Percentiles rank a stretch among this genome's conserved stretches.
Evolutionary conservation across 2,329 filamentous ascomycete genomes (phyloP).

Genomic region (Verticillium albo-atrum): DNA sequence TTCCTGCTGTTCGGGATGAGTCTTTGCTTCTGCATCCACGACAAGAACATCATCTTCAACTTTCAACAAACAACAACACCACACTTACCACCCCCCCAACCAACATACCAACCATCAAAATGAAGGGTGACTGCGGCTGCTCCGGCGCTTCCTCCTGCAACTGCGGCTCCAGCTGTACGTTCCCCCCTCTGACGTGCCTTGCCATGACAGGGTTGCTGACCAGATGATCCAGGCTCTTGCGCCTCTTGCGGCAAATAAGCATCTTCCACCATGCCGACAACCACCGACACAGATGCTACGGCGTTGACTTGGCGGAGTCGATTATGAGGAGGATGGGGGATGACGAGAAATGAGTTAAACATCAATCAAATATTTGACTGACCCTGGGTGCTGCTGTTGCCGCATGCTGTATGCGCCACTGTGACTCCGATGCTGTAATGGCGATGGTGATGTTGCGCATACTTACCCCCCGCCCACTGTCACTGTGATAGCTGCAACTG

Average conservation of each 20-base stretch:
- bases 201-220: background rate
- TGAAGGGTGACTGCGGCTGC: constrained; percentile 18
- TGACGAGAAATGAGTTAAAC: background rate
- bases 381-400: background rate
- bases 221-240: constrained; percentile 1
- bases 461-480: too few species aligned
- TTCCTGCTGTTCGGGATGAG: background rate
- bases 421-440: background rate
- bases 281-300: background rate
- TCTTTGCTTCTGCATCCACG: background rate
- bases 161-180: constrained; percentile 15
- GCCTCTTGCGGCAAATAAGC: constrained; percentile 2
- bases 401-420: background rate
- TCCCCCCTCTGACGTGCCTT: constrained; percentile 6
- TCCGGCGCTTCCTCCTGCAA: constrained; percentile 16
- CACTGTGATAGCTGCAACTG: too few species aligned
- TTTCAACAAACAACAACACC: background rate
- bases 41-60: constrained; percentile 2
- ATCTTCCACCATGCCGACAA: background rate
- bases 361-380: background rate
- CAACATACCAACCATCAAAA: constrained; percentile 13
- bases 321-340: background rate
- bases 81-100: constrained; percentile 1
- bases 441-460: background rate
- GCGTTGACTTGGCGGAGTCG: background rate